Evolutionary conservation across 2,329 filamentous ascomycete genomes (phyloP).

Genomic region (Cladophialophora yegresii): DNA sequence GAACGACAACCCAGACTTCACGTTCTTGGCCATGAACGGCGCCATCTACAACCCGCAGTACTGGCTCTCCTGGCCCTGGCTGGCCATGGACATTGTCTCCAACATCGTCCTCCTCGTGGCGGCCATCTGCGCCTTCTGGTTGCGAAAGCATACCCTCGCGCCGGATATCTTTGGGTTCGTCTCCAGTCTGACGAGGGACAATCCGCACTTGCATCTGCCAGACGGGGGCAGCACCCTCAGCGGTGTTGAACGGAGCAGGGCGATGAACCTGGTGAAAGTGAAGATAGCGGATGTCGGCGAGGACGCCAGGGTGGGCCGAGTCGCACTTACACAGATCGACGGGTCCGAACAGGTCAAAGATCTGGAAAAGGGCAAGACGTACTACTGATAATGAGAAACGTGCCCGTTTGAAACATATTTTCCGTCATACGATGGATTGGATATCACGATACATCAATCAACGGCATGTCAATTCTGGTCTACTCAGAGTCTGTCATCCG

Average conservation of each 20-base stretch:
- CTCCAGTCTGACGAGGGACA: slow-evolving; percentile 15
- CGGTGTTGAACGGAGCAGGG: slow-evolving; percentile 12
- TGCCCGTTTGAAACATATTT: too few species aligned
- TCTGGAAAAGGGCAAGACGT: slow-evolving; percentile 9
- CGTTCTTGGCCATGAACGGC: slow-evolving; percentile 8
- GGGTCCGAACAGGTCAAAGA: slow-evolving; percentile 1
- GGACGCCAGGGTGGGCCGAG: slow-evolving; percentile 1
- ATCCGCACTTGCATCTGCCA: slow-evolving; percentile 10
- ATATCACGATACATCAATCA: too few species aligned
- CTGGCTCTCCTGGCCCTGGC: slow-evolving; percentile 22
- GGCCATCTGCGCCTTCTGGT: slow-evolving; percentile 14
- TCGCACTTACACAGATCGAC: slow-evolving; percentile 5
- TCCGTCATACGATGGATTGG: too few species aligned
- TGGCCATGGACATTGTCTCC: slow-evolving; percentile 21
- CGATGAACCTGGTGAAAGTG: slow-evolving; percentile 7
- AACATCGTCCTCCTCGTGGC: slow-evolving; percentile 17
- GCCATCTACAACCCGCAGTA: slow-evolving; percentile 22
- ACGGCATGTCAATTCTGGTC: too few species aligned
- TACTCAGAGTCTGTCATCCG: too few species aligned
- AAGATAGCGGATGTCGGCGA: slow-evolving; percentile 17
- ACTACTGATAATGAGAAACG: slow-evolving; percentile 1
- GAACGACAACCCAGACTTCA: slow-evolving; percentile 10
- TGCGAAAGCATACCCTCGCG: slow-evolving; percentile 20
- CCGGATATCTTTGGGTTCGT: slow-evolving; percentile 20
- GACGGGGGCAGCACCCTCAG: slow-evolving; percentile 9